phyloP scores from a whole-genome alignment of 78 protist species.

The Cavenderia fasciculata region DNA sequence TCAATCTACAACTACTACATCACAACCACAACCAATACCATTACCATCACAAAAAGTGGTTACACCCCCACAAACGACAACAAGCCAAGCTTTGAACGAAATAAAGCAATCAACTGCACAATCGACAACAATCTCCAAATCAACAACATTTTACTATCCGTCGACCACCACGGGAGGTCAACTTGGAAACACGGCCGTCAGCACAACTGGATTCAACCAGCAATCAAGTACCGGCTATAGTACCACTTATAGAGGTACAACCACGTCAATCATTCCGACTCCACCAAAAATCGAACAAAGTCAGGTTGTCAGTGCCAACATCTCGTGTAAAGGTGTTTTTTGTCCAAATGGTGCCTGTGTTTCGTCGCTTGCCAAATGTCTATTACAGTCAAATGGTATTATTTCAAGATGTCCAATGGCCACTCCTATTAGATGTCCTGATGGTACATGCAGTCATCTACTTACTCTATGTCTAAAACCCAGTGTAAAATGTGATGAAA shows the following conservation, averaged over 20 bases:
- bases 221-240: too few species aligned
- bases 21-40: neutral
- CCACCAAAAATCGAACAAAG: neutral
- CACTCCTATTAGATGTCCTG: conserved; percentile 39
- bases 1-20: neutral
- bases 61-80: too few species aligned
- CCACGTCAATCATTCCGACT: too few species aligned
- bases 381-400: neutral
- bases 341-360: conserved; percentile 23
- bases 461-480: neutral
- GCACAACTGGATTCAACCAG: too few species aligned
- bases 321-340: neutral
- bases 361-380: neutral
- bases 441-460: conserved; percentile 25
- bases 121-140: too few species aligned
- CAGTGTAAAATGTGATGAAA: neutral
- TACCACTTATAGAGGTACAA: too few species aligned
- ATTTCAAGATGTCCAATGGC: conserved; percentile 14
- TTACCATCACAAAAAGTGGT: too few species aligned
- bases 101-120: too few species aligned
- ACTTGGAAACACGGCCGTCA: too few species aligned
- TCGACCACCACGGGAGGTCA: too few species aligned
- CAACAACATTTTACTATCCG: too few species aligned
- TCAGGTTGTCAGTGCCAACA: neutral
- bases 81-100: too few species aligned